Evolutionary conservation across 1,139 yeast species (phyloP).

Genomic region (Candida glucosophila): DNA sequence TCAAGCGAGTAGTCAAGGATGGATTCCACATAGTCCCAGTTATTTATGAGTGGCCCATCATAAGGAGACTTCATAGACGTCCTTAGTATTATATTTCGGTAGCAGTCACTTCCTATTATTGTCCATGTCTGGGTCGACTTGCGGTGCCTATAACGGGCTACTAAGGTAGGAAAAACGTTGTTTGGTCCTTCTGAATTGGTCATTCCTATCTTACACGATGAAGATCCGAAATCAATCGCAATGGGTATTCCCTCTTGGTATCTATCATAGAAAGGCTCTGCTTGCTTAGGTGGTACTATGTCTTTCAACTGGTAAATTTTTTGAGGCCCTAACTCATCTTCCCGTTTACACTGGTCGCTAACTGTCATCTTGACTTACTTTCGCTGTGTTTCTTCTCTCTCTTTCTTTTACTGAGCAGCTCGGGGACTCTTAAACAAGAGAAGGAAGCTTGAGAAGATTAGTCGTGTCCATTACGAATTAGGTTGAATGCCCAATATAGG

Average conservation of each 20-base stretch:
- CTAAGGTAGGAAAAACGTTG: constrained; percentile 58
- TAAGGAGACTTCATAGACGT: constrained; percentile 71
- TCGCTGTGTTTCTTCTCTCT: constrained; percentile 7
- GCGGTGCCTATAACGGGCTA: constrained; percentile 74
- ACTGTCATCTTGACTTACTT: constrained; percentile 17
- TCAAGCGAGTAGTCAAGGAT: constrained; percentile 78
- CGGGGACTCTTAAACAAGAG: too few species aligned
- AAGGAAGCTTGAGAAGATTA: neutral
- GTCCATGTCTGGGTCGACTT: constrained; percentile 57
- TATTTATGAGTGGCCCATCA: constrained; percentile 79
- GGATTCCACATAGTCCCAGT: constrained; percentile 87
- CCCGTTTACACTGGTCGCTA: constrained; percentile 1
- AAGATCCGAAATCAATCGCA: constrained; percentile 75
- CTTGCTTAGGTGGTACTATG: constrained; percentile 20
- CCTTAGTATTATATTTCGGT: constrained; percentile 59
- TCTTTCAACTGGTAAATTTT: constrained; percentile 44
- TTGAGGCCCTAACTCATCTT: constrained; percentile 34
- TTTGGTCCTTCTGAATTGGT: constrained; percentile 47
- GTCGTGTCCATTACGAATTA: too few species aligned
- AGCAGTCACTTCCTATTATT: constrained; percentile 76
- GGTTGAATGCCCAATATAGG: neutral
- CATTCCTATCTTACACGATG: constrained; percentile 64
- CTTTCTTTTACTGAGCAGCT: too few species aligned
- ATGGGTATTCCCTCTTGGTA: constrained; percentile 60
- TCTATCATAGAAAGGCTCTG: constrained; percentile 45